Conservation (phyloP, 805 yeast species). For the Schizosaccharomyces octosporus region DNA sequence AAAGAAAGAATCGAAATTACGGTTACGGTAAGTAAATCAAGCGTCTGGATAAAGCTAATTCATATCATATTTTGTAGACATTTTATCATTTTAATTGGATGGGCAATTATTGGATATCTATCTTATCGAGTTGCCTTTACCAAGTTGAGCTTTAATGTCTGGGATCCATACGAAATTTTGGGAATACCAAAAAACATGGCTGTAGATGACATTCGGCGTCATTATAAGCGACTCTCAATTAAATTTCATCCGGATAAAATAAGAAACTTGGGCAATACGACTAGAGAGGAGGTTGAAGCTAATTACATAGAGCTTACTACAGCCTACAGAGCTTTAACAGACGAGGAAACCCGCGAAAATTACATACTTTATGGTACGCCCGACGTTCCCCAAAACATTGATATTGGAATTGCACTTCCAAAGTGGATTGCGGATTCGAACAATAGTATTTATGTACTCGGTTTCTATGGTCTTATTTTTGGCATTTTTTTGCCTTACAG, state of each 20-base stretch:
- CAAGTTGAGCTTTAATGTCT: conserved; percentile 14
- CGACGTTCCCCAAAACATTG: conserved; percentile 78
- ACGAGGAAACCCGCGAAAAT: conserved; percentile 61
- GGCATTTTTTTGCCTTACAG: conserved; percentile 57
- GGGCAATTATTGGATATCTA: neutral
- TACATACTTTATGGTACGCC: conserved; percentile 83
- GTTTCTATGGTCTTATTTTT: conserved; percentile 43
- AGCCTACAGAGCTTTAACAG: conserved; percentile 89
- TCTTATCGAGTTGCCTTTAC: neutral
- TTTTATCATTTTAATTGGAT: neutral
- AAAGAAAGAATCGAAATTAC: neutral
- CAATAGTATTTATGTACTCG: conserved; percentile 38
- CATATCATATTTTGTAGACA: neutral
- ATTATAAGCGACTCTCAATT: conserved; percentile 66
- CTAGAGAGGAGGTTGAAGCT: conserved; percentile 45
- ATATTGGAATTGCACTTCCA: conserved; percentile 90
- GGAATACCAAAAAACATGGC: conserved; percentile 40
- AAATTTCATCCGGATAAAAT: conserved; percentile 87
- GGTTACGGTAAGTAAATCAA: neutral
- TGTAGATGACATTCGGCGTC: conserved; percentile 56
- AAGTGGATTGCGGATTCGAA: conserved; percentile 68
- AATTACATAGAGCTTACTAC: conserved; percentile 58
- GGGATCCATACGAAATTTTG: conserved; percentile 79
- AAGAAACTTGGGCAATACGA: conserved; percentile 27
- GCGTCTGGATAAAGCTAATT: neutral